Evolutionary conservation across 2,329 filamentous ascomycete genomes (phyloP).

Genomic region (Hypoxylon sp.): DNA sequence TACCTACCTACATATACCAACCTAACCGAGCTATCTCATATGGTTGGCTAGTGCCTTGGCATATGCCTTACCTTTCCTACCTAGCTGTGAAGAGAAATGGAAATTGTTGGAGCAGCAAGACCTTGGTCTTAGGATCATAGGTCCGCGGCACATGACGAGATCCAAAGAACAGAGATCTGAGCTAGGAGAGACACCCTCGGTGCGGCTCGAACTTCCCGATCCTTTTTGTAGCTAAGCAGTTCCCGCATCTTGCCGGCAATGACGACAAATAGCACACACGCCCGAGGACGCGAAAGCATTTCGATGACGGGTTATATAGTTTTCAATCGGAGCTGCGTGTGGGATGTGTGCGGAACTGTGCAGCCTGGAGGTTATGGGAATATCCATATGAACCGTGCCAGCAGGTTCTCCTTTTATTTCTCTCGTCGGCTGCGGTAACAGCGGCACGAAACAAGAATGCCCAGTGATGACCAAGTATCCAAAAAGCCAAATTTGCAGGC

Average conservation of each 20-base stretch:
- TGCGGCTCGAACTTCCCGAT: conserved; percentile 20
- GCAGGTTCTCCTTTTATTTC: conserved; percentile 27
- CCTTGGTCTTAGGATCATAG: conserved; percentile 23
- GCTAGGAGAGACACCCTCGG: conserved; percentile 47
- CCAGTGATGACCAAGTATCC: conserved; percentile 65
- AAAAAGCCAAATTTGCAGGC: conserved; percentile 71
- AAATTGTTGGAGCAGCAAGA: conserved; percentile 46
- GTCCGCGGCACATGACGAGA: conserved; percentile 49
- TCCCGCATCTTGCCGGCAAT: conserved; percentile 44
- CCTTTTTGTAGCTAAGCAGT: conserved; percentile 25
- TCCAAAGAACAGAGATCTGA: conserved; percentile 65
- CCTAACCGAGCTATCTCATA: neutral
- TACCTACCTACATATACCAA: neutral
- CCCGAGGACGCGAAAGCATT: conserved; percentile 41
- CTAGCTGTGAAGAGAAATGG: conserved; percentile 49
- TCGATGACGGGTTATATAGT: conserved; percentile 55
- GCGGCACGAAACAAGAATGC: conserved; percentile 48
- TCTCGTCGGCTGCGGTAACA: conserved; percentile 37
- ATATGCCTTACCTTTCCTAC: neutral
- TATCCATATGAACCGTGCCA: conserved; percentile 23
- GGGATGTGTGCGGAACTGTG: conserved; percentile 40
- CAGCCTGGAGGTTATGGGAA: conserved; percentile 40
- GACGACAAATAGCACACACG: conserved; percentile 42
- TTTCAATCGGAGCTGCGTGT: conserved; percentile 66
- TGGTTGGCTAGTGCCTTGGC: neutral